Percentiles rank a stretch among this genome's conserved stretches.
These are phyloP conservation scores for Trichopus zeylanicus DNA, from an alignment of 116 monocot species.

Conservation along the genomic window DNA sequence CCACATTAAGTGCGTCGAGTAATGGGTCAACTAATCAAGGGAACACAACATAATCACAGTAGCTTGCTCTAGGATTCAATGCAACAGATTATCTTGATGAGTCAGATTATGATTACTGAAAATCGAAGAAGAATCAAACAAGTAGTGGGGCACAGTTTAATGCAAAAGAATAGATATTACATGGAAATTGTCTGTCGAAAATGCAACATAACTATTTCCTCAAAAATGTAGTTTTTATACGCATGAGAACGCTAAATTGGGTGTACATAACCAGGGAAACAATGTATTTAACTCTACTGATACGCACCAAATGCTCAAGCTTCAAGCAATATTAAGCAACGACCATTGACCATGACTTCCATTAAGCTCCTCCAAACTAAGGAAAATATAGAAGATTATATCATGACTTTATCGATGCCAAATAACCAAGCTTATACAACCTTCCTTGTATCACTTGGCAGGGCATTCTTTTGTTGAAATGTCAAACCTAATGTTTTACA, in stretches of 20 bases:
- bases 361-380: not conserved
- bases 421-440: not conserved
- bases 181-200: not conserved
- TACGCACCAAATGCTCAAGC: not conserved
- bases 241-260: not conserved
- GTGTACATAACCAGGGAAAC: not conserved
- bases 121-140: no score
- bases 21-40: no score
- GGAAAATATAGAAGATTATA: not conserved
- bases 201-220: not conserved
- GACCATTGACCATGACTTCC: not conserved
- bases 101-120: no score
- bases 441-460: not conserved
- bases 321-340: not conserved
- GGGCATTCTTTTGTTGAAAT: not conserved
- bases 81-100: no score
- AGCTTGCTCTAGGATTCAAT: no score
- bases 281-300: not conserved
- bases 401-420: not conserved
- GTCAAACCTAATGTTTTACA: not conserved
- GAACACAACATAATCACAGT: no score
- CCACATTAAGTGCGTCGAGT: not conserved
- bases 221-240: not conserved
- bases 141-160: no score
- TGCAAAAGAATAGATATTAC: not conserved